Base-by-base conservation (phyloP, 495 filamentous ascomycete genomes). In the Darksidea phi region DNA sequence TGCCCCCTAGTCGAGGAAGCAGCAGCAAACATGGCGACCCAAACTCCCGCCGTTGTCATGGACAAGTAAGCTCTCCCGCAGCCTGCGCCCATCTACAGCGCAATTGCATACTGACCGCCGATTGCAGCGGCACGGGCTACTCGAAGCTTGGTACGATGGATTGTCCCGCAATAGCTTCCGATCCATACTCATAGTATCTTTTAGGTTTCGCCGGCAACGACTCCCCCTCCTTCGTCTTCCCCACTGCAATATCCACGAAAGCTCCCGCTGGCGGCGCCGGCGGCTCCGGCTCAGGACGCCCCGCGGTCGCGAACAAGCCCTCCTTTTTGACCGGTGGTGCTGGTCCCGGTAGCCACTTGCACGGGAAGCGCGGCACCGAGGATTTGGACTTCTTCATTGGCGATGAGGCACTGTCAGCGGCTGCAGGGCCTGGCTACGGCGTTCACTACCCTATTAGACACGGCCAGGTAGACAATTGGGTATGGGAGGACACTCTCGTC, bases 41-140 rank as follows among this genome's bases (percentile, higher is more conserved):
- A 97, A 86, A 97, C 94, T 72, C 94, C 94, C 64, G 94, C 94
- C 88, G 95, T 98, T 96, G 94, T 98, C 90, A 98, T 98, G 90
- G 94, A 98, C 94, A 98, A 98, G 94, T 98, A 86, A 69, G 94
- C 82, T 61, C 48, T 67, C 47, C 41, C 37, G 47, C 49, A 52
- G 57, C 50, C 54, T 54, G 34, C 64, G 34, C 26, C 38, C 54
- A 25, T 28, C 24, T 34, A 20, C 26, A 43, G 11, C 42, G 48
- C 55, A 47, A 54, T 45, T 41, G 50, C 57, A 46, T 59, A 61
- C 69, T 72, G 54, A 73, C 51, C 8, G 21, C 49, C 1, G 52
- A 43, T 24, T 61, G 41, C 72, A 98, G 94, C 87, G 94, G 94
- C 76, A 98, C 94, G 78, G 94, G 94, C 60, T 98, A 93, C 75